Base-by-base conservation (phyloP, 2,329 filamentous ascomycete genomes). In the Helminthosporium solani region DNA sequence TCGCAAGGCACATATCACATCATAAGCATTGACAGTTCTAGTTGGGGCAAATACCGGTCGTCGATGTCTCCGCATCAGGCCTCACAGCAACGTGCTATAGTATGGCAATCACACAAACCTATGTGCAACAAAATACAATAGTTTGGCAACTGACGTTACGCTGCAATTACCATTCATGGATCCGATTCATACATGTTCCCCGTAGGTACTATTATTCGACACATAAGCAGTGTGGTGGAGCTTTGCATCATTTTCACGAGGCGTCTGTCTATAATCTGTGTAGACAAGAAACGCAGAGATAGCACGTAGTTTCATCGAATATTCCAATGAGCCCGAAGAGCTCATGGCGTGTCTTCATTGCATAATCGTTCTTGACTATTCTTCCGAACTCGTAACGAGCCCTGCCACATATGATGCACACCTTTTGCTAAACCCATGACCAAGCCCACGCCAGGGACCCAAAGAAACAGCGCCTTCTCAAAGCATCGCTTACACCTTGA, bases 401-500 rank as follows among this genome's bases (percentile, higher is more conserved):
- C 57, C 49, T 56, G 54, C 63, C 60, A 65, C 63, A 63, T 64
- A 60, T 66, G 60, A 68, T 62, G 58, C 64, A 63, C 60, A 63
- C 65, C 66, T 49, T 63, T 60, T 54, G 66, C 54, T 60, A 41
- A 52, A 56, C 59, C 65, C 57, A 59, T 60, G 59, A 63, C 60
- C 61, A 60, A 62, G 63, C 61, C 62, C 64, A 66, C 61, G 65
- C 62, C 66, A 58, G 62, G 52, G 61, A 66, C 61, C 64, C 63
- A 64, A 63, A 68, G 57, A 67, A 69, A 66, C 58, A 56, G 52
- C 56, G 57, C 57, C 56, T 56, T 52, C 52, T 55, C 47, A 45
- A 44, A 55, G 58, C 53, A 59, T 49, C 53, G 57, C 56, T 89
- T 96, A 99, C 75, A 99, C 94, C 90, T 99, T 99, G 91, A 99